Percentiles rank a stretch among this genome's conserved stretches.
Evolutionary conservation across 495 filamentous ascomycete species (phyloP).

Genomic region (Staphylotrichum longicolle): DNA sequence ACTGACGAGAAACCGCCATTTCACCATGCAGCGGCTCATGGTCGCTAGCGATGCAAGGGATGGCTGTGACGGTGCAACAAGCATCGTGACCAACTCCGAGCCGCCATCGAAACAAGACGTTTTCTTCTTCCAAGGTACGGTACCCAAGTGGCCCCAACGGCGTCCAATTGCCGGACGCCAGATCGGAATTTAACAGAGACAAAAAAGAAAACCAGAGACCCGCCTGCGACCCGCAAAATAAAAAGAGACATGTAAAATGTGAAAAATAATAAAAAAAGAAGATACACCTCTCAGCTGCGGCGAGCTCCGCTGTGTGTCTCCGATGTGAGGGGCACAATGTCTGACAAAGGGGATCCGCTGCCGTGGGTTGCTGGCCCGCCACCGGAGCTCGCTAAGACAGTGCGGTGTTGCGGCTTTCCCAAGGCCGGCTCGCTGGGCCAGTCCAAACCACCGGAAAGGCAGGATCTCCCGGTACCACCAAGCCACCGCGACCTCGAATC

Average conservation of each 20-base stretch:
- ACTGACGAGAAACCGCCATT: background rate
- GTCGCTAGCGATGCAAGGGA: slow-evolving; percentile 9
- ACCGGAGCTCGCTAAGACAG: background rate
- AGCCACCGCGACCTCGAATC: too few species aligned
- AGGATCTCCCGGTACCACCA: background rate
- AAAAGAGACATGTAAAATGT: too few species aligned
- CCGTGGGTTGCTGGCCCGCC: background rate
- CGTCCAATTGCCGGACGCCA: slow-evolving; percentile 11
- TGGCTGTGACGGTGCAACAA: slow-evolving; percentile 14
- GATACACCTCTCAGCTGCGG: slow-evolving; percentile 11
- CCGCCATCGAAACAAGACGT: background rate
- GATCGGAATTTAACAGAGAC: slow-evolving; percentile 9
- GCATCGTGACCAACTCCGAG: slow-evolving; percentile 3
- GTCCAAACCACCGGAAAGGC: background rate
- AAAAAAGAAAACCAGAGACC: background rate
- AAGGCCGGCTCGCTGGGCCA: too few species aligned
- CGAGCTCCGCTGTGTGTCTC: slow-evolving; percentile 14
- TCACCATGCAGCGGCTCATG: background rate
- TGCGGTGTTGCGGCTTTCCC: background rate
- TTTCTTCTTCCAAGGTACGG: background rate
- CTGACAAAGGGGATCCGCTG: slow-evolving; percentile 14
- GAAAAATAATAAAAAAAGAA: too few species aligned
- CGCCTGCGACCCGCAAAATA: background rate
- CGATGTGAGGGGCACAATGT: slow-evolving; percentile 15
- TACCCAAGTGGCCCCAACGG: background rate